phyloP scores from a whole-genome alignment of 768 basidiomycete genomes.

The Polyporus arcularius region DNA sequence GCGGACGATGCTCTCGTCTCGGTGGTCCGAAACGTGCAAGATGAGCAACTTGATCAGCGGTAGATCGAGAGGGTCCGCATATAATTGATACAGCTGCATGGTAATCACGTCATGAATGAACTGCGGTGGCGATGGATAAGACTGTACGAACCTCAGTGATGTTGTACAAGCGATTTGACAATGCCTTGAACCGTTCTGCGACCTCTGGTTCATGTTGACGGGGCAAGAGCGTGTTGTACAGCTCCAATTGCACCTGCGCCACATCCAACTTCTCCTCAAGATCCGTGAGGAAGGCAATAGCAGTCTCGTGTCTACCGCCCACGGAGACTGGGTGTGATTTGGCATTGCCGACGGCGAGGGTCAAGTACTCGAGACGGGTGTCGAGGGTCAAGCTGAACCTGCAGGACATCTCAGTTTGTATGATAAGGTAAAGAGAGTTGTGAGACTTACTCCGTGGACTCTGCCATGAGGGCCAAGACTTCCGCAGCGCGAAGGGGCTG shows the following conservation, averaged over 20 bases:
- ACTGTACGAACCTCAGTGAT: slow-evolving; percentile 74
- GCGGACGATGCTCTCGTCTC: slow-evolving; percentile 76
- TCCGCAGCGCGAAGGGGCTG: slow-evolving; percentile 87
- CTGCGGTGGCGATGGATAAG: neutral
- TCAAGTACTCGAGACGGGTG: slow-evolving; percentile 85
- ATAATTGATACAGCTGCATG: slow-evolving; percentile 79
- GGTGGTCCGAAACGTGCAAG: slow-evolving; percentile 91
- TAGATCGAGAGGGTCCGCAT: slow-evolving; percentile 84
- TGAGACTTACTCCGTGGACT: slow-evolving; percentile 71
- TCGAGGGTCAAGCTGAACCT: slow-evolving; percentile 73
- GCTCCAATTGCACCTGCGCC: slow-evolving; percentile 94
- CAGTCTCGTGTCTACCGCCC: slow-evolving; percentile 78
- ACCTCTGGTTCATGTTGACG: slow-evolving; percentile 57
- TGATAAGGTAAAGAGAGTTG: neutral
- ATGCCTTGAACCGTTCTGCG: slow-evolving; percentile 59
- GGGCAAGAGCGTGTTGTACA: slow-evolving; percentile 67
- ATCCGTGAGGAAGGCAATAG: slow-evolving; percentile 93
- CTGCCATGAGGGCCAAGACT: slow-evolving; percentile 79
- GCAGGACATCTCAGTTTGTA: neutral
- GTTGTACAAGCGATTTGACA: slow-evolving; percentile 64
- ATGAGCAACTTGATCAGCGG: slow-evolving; percentile 85
- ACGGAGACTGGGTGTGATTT: slow-evolving; percentile 89
- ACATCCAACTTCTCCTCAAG: slow-evolving; percentile 97
- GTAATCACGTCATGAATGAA: neutral
- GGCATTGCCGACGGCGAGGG: slow-evolving; percentile 92